These are phyloP conservation scores for Candida michaelii DNA, from an alignment of 805 yeast genomes.

Conservation along the genomic window DNA sequence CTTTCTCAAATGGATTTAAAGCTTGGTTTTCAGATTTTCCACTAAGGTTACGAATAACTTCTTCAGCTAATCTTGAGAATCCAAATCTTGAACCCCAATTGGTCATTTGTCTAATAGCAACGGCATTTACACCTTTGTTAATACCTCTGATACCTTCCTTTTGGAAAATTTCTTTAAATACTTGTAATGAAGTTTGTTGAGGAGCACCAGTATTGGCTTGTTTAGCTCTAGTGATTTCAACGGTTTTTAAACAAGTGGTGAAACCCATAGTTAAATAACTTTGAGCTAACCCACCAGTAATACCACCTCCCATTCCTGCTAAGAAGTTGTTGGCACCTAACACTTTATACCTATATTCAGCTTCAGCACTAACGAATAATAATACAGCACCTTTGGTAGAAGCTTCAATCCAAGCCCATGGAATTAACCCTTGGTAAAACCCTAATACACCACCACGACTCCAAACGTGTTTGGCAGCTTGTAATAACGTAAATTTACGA, in stretches of 20 bases:
- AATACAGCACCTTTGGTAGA: constrained; percentile 98
- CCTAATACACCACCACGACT: constrained; percentile 91
- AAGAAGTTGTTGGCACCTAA: constrained; percentile 67
- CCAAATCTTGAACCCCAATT: constrained; percentile 99
- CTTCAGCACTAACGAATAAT: constrained; percentile 88
- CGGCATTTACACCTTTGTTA: constrained; percentile 97
- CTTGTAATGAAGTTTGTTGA: constrained; percentile 74
- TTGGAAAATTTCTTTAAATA: constrained; percentile 77
- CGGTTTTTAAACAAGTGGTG: constrained; percentile 99
- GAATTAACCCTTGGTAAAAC: constrained; percentile 95
- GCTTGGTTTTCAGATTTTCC: constrained; percentile 59
- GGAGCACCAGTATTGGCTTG: constrained; percentile 64
- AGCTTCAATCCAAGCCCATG: constrained; percentile 99
- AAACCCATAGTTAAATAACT: constrained; percentile 96
- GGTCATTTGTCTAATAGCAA: constrained; percentile 97
- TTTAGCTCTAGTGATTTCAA: constrained; percentile 90
- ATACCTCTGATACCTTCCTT: constrained; percentile 93
- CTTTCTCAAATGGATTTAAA: constrained; percentile 75
- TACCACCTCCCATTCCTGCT: constrained; percentile 94
- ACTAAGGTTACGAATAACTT: constrained; percentile 62
- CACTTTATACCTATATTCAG: constrained; percentile 71
- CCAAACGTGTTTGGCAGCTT: constrained; percentile 78
- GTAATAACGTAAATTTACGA: constrained; percentile 64
- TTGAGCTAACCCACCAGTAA: constrained; percentile 94
- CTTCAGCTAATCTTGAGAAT: constrained; percentile 87